Evolutionary conservation across 1,284 basidiomycete genomes (phyloP).

Genomic region (Naganishia sp.): DNA sequence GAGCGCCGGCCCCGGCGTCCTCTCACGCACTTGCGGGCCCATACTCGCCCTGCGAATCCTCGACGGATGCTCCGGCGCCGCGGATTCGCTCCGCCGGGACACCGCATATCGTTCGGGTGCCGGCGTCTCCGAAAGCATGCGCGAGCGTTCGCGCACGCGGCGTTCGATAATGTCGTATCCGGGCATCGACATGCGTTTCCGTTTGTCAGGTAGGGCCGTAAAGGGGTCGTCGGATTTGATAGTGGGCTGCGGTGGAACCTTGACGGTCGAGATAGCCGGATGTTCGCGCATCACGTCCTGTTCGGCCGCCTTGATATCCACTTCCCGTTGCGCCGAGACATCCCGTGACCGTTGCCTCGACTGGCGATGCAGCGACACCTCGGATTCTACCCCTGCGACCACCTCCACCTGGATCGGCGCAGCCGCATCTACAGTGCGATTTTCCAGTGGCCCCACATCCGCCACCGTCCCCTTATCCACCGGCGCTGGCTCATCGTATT

Average conservation of each 20-base stretch:
- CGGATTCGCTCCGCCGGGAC: background rate
- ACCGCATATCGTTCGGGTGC: background rate
- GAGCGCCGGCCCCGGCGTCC: background rate
- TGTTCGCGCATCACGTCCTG: too few species aligned
- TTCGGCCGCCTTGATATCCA: too few species aligned
- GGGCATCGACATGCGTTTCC: conserved; percentile 6
- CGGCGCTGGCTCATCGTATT: background rate
- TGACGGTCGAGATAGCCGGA: too few species aligned
- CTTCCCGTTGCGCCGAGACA: too few species aligned
- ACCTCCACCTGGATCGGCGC: background rate
- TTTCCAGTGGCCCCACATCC: background rate
- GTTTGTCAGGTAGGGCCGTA: background rate
- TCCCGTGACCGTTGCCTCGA: too few species aligned
- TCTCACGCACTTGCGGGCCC: background rate
- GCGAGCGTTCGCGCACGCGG: conserved; percentile 6
- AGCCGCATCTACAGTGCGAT: background rate
- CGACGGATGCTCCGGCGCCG: background rate
- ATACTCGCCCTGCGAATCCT: background rate
- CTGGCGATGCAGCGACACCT: too few species aligned
- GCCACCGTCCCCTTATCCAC: background rate
- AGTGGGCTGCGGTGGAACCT: too few species aligned
- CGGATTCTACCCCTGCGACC: background rate
- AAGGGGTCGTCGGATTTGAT: background rate
- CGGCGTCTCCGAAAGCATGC: background rate
- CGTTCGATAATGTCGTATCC: conserved; percentile 9